Evolutionary conservation across 2,329 filamentous ascomycete species (phyloP).

Genomic region (Scedosporium apiospermum): DNA sequence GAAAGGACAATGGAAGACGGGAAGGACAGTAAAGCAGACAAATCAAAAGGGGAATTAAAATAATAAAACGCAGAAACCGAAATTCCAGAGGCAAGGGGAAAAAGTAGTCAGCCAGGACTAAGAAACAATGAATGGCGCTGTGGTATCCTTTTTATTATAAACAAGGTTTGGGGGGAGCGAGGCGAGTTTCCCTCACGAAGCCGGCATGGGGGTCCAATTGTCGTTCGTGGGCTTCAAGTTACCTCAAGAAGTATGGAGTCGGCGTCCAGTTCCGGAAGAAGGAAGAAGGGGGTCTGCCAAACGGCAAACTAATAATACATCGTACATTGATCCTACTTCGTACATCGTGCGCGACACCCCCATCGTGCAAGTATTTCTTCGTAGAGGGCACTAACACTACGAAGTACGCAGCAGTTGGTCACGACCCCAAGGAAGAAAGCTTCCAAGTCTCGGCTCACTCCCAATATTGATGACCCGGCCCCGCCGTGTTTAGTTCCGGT

Average conservation of each 20-base stretch:
- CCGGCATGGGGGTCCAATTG: background rate
- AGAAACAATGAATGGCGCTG: background rate
- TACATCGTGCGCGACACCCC: too few species aligned
- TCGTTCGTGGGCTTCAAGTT: background rate
- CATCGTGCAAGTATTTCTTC: too few species aligned
- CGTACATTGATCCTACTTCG: too few species aligned
- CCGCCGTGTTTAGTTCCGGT: background rate
- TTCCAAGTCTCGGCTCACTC: background rate
- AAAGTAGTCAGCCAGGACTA: background rate
- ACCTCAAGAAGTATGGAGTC: background rate
- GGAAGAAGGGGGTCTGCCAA: background rate
- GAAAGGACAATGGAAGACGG: background rate
- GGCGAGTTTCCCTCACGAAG: background rate
- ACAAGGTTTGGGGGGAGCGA: background rate
- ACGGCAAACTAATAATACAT: background rate
- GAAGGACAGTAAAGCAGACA: background rate
- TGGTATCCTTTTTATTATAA: background rate
- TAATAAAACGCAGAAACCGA: background rate
- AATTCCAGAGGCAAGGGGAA: constrained; percentile 1
- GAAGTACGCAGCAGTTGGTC: background rate
- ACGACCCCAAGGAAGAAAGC: background rate
- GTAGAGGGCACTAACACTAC: too few species aligned
- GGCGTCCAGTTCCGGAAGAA: background rate
- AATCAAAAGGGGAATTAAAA: background rate
- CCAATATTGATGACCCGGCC: background rate